Evolutionary conservation across 176 grass and related monocot genomes (phyloP).

Genomic region (Stipa capillata): DNA sequence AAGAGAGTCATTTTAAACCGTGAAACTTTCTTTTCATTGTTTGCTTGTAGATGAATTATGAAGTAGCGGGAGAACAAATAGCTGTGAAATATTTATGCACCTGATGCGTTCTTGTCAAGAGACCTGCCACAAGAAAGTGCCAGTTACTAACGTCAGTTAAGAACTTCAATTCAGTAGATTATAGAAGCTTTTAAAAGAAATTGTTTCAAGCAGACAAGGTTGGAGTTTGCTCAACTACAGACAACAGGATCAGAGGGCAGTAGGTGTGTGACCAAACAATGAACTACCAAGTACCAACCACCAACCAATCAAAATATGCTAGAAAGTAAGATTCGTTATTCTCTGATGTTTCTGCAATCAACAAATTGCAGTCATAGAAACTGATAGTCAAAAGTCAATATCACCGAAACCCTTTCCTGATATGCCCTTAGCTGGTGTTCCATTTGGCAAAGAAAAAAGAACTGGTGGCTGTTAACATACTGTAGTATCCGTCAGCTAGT

Average conservation of each 20-base stretch:
- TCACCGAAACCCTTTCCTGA: neutral
- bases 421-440: neutral
- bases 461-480: neutral
- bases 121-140: constrained; percentile 46
- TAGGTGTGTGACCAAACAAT: neutral
- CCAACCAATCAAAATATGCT: neutral
- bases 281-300: constrained; percentile 4
- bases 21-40: neutral
- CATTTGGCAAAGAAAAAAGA: neutral
- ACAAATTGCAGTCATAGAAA: no score
- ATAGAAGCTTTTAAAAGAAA: neutral
- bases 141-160: constrained; percentile 19
- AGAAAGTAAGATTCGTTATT: neutral
- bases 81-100: constrained; percentile 24
- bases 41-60: neutral
- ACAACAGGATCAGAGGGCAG: neutral
- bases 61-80: neutral
- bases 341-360: no score
- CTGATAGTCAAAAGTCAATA: no score
- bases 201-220: neutral
- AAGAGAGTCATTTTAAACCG: neutral
- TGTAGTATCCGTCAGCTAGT: neutral
- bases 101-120: constrained; percentile 55
- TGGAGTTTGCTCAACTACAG: constrained; percentile 21
- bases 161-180: neutral